phyloP scores from a whole-genome alignment of 345 rosid species.

The Camelina hispida region DNA sequence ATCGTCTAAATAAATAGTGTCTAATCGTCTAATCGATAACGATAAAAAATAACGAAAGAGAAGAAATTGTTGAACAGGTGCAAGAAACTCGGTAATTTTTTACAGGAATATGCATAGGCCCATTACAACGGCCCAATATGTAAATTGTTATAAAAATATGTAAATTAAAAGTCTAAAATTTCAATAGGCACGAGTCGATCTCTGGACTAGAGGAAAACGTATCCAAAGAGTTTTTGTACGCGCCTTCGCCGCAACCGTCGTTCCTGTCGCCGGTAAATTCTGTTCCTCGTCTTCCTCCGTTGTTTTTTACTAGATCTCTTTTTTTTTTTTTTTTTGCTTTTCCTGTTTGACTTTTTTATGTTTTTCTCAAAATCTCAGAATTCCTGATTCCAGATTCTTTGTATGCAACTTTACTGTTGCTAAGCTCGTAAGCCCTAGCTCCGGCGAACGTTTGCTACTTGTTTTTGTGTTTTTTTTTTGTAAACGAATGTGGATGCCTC shows the following conservation, averaged over 20 bases:
- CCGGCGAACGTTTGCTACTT: not conserved
- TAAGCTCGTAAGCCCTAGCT: conserved; percentile 23
- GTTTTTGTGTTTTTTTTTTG: not conserved
- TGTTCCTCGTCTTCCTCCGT: not conserved
- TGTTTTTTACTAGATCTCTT: not conserved
- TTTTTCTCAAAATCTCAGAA: not conserved
- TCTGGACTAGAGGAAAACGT: conserved; percentile 13
- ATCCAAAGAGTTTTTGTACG: conserved; percentile 10
- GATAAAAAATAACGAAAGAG: not conserved
- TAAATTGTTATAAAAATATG: not conserved
- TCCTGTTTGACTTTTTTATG: not conserved
- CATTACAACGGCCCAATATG: conserved; percentile 25
- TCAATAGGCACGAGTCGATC: conserved; percentile 8
- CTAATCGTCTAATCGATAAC: too few species aligned
- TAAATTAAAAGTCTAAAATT: not conserved
- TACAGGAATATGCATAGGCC: too few species aligned
- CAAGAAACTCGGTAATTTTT: too few species aligned
- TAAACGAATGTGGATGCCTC: not conserved
- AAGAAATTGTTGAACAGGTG: too few species aligned
- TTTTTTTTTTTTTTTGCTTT: too few species aligned
- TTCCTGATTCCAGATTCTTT: not conserved
- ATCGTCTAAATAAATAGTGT: not conserved
- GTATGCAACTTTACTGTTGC: not conserved
- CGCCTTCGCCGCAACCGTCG: conserved; percentile 14
- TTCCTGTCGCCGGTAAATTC: conserved; percentile 38